A percentile compares a stretch with the other conserved stretches of the same genome.
Conservation (phyloP, 2,329 filamentous ascomycete species). For the Gyromitra esculenta region DNA sequence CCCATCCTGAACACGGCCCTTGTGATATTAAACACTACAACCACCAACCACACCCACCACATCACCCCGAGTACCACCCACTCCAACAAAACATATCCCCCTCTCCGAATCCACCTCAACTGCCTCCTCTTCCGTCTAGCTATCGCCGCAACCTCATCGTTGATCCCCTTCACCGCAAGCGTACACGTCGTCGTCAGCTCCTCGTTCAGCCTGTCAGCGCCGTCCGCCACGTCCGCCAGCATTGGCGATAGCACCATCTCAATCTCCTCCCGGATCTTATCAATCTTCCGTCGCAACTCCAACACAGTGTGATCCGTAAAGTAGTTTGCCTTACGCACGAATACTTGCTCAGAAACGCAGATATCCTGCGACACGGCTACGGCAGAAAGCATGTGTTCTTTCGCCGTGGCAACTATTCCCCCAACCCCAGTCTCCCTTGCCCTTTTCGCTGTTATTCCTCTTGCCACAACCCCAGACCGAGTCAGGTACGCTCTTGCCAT, state of each 20-base stretch:
- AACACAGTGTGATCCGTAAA: slow-evolving; percentile 38
- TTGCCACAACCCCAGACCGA: slow-evolving; percentile 47
- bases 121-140: slow-evolving; percentile 73
- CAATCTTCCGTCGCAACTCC: slow-evolving; percentile 22
- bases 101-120: slow-evolving; percentile 77
- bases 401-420: slow-evolving; percentile 36
- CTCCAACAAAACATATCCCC: slow-evolving; percentile 83
- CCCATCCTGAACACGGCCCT: slow-evolving; percentile 71
- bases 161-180: slow-evolving; percentile 80
- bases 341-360: slow-evolving; percentile 28
- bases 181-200: slow-evolving; percentile 81
- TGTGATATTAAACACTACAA: slow-evolving; percentile 76
- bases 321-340: slow-evolving; percentile 38
- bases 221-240: slow-evolving; percentile 75
- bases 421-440: slow-evolving; percentile 12
- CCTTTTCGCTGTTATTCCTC: slow-evolving; percentile 40
- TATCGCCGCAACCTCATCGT: slow-evolving; percentile 75
- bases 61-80: slow-evolving; percentile 88
- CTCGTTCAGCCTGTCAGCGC: slow-evolving; percentile 79
- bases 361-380: slow-evolving; percentile 31
- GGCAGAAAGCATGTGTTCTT: slow-evolving; percentile 34
- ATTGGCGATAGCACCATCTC: slow-evolving; percentile 64
- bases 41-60: slow-evolving; percentile 94
- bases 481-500: slow-evolving; percentile 37
- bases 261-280: slow-evolving; percentile 39